These are phyloP conservation scores for Ilex asprella DNA, from an alignment of 257 asterid genomes.

Conservation along the genomic window DNA sequence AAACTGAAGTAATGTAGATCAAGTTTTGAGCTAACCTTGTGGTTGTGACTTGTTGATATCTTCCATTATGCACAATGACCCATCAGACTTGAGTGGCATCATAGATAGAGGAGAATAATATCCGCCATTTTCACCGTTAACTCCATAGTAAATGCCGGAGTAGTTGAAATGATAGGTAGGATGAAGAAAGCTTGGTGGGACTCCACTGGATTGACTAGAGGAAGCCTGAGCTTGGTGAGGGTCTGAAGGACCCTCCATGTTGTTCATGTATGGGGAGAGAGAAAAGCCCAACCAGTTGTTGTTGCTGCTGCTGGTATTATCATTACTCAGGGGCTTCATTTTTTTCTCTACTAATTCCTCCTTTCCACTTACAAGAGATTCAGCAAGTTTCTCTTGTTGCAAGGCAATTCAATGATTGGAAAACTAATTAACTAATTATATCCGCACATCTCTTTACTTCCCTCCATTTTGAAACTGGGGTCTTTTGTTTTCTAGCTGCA, in stretches of 20 bases:
- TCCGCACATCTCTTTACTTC: conserved; percentile 13
- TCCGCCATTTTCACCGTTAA: conserved; percentile 41
- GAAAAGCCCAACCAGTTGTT: conserved; percentile 86
- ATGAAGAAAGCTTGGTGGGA: conserved; percentile 31
- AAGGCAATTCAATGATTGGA: conserved; percentile 64
- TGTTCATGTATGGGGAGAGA: conserved; percentile 51
- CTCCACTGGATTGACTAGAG: conserved; percentile 27
- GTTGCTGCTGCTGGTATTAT: conserved; percentile 24
- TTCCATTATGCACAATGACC: conserved; percentile 81
- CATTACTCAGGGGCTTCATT: conserved; percentile 48
- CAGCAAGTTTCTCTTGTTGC: conserved; percentile 18
- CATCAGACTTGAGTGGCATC: conserved; percentile 94
- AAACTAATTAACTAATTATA: conserved; percentile 50
- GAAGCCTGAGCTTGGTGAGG: conserved; percentile 27
- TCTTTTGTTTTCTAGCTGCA: conserved; percentile 66
- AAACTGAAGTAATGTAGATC: neutral
- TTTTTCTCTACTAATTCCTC: conserved; percentile 10
- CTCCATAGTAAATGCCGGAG: conserved; percentile 55
- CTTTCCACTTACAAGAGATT: conserved; percentile 8
- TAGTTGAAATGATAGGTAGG: conserved; percentile 30
- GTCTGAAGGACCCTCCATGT: conserved; percentile 44
- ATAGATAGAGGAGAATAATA: conserved; percentile 49
- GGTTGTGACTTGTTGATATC: conserved; percentile 69
- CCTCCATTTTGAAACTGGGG: conserved; percentile 22
- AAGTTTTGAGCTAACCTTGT: conserved; percentile 45